phyloP scores from a whole-genome alignment of 2,329 filamentous ascomycete genomes.

The Exophiala viscosa region DNA sequence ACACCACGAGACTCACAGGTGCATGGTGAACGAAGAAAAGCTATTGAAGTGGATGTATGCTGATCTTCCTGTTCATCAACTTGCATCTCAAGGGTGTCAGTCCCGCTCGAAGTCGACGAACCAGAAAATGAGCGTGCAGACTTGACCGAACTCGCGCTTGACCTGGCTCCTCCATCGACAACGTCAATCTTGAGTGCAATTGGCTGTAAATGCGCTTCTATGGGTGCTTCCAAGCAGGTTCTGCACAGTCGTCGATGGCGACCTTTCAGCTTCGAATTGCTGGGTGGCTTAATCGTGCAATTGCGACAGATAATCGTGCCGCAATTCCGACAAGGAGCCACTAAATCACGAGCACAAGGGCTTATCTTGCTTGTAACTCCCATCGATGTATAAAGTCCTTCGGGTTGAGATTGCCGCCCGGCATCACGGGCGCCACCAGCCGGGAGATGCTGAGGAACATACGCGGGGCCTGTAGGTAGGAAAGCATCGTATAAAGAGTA shows the following conservation, averaged over 20 bases:
- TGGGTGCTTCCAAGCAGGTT: conserved; percentile 68
- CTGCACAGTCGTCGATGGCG: conserved; percentile 79
- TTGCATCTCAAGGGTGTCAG: conserved; percentile 1
- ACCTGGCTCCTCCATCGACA: conserved; percentile 8
- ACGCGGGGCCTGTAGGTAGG: neutral
- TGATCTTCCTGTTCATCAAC: conserved; percentile 1
- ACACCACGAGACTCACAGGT: conserved; percentile 56
- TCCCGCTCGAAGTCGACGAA: conserved; percentile 14
- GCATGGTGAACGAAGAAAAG: conserved; percentile 55
- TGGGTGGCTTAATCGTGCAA: conserved; percentile 79
- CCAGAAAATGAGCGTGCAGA: conserved; percentile 22
- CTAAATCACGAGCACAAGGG: conserved; percentile 81
- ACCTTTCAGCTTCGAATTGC: conserved; percentile 61
- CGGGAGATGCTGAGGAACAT: conserved; percentile 25
- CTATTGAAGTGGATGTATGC: conserved; percentile 43
- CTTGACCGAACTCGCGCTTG: conserved; percentile 25
- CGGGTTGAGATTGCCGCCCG: neutral
- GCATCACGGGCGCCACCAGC: neutral
- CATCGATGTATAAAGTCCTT: conserved; percentile 35
- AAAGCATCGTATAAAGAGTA: conserved; percentile 1
- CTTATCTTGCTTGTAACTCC: conserved; percentile 66
- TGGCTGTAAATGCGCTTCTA: conserved; percentile 48
- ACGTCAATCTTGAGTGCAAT: conserved; percentile 1
- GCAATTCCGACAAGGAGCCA: conserved; percentile 76
- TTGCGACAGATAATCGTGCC: conserved; percentile 78